A percentile compares a stretch with the other conserved stretches of the same genome.
These are phyloP conservation scores for Trichoderma koningiopsis DNA, from an alignment of 2,329 filamentous ascomycete species.

Conservation along the genomic window DNA sequence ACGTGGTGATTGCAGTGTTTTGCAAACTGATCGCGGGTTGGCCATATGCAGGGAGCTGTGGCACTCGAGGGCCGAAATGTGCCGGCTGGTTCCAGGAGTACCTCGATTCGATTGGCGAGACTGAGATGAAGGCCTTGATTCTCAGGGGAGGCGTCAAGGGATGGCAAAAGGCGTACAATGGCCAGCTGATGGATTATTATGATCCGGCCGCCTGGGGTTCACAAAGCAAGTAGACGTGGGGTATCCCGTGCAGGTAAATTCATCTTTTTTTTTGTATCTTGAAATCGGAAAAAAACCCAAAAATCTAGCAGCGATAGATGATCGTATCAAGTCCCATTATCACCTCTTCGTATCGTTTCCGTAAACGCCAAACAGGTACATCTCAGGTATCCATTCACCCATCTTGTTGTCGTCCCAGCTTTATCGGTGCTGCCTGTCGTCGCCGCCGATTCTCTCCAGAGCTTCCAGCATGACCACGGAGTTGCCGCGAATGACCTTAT, in stretches of 20 bases:
- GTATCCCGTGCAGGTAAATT: background rate
- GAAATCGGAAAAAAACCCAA: constrained; percentile 32
- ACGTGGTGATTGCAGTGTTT: background rate
- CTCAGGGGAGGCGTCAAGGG: constrained; percentile 57
- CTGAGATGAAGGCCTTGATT: constrained; percentile 48
- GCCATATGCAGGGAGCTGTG: constrained; percentile 48
- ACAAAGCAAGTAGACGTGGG: constrained; percentile 31
- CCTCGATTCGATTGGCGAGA: constrained; percentile 49
- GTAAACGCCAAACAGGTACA: constrained; percentile 41
- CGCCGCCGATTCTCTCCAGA: constrained; percentile 66
- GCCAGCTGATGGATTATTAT: constrained; percentile 53
- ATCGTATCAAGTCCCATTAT: constrained; percentile 22
- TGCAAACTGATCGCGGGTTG: background rate
- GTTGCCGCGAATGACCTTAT: constrained; percentile 93
- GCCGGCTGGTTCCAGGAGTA: constrained; percentile 61
- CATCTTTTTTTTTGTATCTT: constrained; percentile 28
- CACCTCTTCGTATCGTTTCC: constrained; percentile 31
- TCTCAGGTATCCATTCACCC: constrained; percentile 26
- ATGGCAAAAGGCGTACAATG: constrained; percentile 54
- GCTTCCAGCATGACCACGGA: constrained; percentile 98
- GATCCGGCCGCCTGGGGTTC: constrained; percentile 45
- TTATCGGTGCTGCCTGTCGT: constrained; percentile 51
- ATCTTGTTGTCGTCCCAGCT: constrained; percentile 31
- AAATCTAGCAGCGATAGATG: constrained; percentile 37
- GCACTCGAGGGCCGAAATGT: constrained; percentile 53